These are phyloP conservation scores for Talaromyces albobiverticillius DNA, from an alignment of 2,329 filamentous ascomycete genomes.

Conservation along the genomic window DNA sequence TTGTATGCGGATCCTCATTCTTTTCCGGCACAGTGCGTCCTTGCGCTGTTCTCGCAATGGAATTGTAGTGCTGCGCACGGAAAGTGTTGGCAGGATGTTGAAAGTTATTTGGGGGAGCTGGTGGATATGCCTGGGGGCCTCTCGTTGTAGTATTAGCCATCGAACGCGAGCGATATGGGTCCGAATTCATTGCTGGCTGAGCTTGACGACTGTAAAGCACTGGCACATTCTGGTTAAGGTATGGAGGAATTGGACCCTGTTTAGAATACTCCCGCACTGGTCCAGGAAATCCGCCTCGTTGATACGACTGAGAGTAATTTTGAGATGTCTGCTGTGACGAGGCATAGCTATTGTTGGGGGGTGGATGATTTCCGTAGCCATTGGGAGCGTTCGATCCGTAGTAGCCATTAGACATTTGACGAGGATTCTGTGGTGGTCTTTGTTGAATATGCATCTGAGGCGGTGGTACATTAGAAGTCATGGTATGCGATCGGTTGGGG, in stretches of 20 bases:
- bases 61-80: conserved; percentile 71
- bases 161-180: conserved; percentile 89
- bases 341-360: conserved; percentile 6
- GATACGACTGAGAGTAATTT: conserved; percentile 59
- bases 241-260: conserved; percentile 48
- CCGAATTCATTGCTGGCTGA: conserved; percentile 73
- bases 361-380: conserved; percentile 37
- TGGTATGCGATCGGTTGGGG: conserved; percentile 74
- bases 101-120: conserved; percentile 46
- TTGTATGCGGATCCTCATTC: conserved; percentile 87
- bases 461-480: conserved; percentile 56
- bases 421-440: conserved; percentile 34
- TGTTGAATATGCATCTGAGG: conserved; percentile 45
- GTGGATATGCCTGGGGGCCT: conserved; percentile 70
- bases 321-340: conserved; percentile 39
- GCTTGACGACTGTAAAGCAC: conserved; percentile 52
- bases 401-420: conserved; percentile 46
- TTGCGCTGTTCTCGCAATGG: conserved; percentile 78
- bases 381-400: conserved; percentile 39
- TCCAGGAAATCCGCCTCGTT: conserved; percentile 67
- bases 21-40: conserved; percentile 88
- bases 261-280: conserved; percentile 68
- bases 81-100: conserved; percentile 66
- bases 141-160: conserved; percentile 63
- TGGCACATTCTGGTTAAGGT: conserved; percentile 58